phyloP scores from a whole-genome alignment of 805 yeast species.

The Jamesozyma rosinii region DNA sequence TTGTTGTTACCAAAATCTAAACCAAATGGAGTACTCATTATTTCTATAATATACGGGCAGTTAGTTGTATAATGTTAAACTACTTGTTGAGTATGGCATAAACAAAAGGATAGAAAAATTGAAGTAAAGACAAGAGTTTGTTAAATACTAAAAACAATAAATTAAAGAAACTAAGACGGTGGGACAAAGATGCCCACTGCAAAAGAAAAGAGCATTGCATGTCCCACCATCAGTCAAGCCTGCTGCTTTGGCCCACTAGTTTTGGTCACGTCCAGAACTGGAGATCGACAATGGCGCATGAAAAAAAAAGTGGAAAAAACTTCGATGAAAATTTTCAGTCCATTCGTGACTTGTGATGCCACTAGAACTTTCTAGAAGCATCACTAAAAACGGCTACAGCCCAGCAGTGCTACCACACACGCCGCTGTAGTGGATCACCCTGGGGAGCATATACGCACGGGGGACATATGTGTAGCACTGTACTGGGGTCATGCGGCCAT shows the following conservation, averaged over 20 bases:
- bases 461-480: too few species aligned
- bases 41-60: conserved; percentile 5
- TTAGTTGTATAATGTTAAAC: too few species aligned
- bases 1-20: conserved; percentile 93
- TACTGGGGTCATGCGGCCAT: too few species aligned
- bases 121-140: neutral
- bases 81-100: too few species aligned
- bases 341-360: conserved; percentile 1
- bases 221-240: neutral
- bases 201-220: neutral
- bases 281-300: too few species aligned
- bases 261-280: neutral
- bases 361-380: conserved; percentile 1
- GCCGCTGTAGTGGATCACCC: too few species aligned
- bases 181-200: neutral
- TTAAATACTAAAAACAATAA: neutral
- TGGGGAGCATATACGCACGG: too few species aligned
- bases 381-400: neutral
- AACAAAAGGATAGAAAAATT: too few species aligned
- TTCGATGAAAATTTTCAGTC: conserved; percentile 3
- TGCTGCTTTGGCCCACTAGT: neutral
- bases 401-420: too few species aligned
- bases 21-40: conserved; percentile 91
- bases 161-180: neutral
- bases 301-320: neutral